Evolutionary conservation across 768 basidiomycete species (phyloP).

Genomic region (Mrakia hoshinonis): DNA sequence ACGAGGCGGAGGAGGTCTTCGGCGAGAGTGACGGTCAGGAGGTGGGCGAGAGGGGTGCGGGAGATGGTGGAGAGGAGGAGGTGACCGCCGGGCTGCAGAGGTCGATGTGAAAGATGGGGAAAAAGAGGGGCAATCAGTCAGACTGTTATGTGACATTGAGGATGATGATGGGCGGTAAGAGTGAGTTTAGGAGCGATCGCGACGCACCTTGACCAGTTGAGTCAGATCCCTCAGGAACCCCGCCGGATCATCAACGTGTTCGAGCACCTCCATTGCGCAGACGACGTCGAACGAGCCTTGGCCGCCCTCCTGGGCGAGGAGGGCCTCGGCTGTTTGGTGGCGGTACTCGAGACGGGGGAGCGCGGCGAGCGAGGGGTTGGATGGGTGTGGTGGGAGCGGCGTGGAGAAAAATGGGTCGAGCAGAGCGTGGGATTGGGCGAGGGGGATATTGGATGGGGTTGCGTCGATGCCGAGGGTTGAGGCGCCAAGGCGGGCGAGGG

Average conservation of each 20-base stretch:
- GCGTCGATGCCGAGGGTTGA: conserved; percentile 88
- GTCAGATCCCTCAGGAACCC: conserved; percentile 74
- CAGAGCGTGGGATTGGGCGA: conserved; percentile 72
- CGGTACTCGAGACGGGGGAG: conserved; percentile 53
- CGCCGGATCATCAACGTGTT: conserved; percentile 89
- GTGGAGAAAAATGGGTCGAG: conserved; percentile 57
- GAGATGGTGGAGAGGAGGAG: conserved; percentile 92
- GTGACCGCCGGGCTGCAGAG: conserved; percentile 76
- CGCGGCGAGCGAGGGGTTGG: conserved; percentile 27
- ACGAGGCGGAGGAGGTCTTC: conserved; percentile 76
- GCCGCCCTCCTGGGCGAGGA: conserved; percentile 50
- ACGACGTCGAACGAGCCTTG: conserved; percentile 72
- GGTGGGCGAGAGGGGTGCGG: conserved; percentile 64
- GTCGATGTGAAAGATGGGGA: not conserved
- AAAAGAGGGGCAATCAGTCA: not conserved
- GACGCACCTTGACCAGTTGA: conserved; percentile 70
- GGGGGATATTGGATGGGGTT: conserved; percentile 71
- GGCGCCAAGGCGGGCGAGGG: conserved; percentile 77
- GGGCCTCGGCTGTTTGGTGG: conserved; percentile 63
- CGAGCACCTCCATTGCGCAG: conserved; percentile 94
- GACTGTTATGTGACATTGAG: too few relatives aligned
- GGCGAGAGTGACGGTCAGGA: conserved; percentile 65
- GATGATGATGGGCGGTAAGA: not conserved
- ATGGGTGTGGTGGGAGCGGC: conserved; percentile 26
- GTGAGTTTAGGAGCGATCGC: not conserved